These are phyloP conservation scores for Tulasnella sp. DNA, from an alignment of 768 basidiomycete genomes.

Conservation along the genomic window DNA sequence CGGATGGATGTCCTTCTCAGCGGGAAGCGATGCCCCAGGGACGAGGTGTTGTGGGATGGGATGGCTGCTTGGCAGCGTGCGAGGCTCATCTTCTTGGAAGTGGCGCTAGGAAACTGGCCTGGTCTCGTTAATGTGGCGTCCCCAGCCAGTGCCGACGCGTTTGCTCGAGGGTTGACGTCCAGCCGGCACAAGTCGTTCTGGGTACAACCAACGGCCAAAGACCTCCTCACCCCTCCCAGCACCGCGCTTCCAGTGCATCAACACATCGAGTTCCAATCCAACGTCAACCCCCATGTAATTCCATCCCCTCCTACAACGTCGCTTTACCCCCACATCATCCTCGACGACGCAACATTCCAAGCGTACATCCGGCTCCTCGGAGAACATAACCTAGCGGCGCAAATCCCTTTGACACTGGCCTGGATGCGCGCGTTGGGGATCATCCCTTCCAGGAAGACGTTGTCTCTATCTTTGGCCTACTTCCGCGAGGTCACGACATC, in stretches of 20 bases:
- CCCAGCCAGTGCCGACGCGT: conserved; percentile 34
- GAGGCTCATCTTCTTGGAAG: conserved; percentile 46
- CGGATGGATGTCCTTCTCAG: neutral
- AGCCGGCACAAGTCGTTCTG: neutral
- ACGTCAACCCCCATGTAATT: neutral
- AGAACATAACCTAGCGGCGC: conserved; percentile 39
- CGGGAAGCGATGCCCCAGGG: neutral
- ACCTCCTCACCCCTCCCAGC: conserved; percentile 13
- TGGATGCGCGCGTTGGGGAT: conserved; percentile 66
- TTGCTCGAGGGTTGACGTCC: conserved; percentile 25
- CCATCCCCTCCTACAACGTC: conserved; percentile 20
- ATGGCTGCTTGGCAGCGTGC: conserved; percentile 43
- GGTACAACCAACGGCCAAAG: neutral
- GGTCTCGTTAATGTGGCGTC: conserved; percentile 29
- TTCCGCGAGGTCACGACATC: conserved; percentile 64
- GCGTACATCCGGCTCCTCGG: conserved; percentile 58
- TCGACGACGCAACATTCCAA: conserved; percentile 46
- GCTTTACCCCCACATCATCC: conserved; percentile 38
- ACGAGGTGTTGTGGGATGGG: conserved; percentile 38
- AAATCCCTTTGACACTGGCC: conserved; percentile 58
- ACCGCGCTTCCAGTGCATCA: neutral
- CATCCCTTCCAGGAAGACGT: conserved; percentile 44
- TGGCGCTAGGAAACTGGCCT: conserved; percentile 53
- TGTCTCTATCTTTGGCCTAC: conserved; percentile 56
- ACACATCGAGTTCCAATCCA: neutral